phyloP scores from a whole-genome alignment of 169 alveolate species.

The Eimeria praecox region DNA sequence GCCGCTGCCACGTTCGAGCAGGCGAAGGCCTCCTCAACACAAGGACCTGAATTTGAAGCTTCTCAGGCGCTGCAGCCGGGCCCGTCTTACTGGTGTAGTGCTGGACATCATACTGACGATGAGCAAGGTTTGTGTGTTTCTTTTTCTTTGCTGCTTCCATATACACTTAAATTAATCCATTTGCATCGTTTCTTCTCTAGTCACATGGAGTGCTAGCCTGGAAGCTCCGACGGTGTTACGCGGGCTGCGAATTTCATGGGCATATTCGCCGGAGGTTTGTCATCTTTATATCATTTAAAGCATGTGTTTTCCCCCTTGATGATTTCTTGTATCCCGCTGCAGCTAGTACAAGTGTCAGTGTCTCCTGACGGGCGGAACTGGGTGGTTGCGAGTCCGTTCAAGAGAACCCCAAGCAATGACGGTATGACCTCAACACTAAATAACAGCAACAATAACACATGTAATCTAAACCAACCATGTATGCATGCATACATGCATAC shows the following conservation, averaged over 20 bases:
- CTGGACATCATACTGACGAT: conserved; percentile 81
- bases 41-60: conserved; percentile 82
- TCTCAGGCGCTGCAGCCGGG: conserved; percentile 81
- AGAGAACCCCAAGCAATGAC: conserved; percentile 85
- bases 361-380: conserved; percentile 86
- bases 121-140: conserved; percentile 71
- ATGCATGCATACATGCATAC: no score
- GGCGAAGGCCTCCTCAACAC: conserved; percentile 77
- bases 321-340: not conserved
- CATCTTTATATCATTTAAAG: not conserved
- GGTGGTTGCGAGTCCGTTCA: conserved; percentile 83
- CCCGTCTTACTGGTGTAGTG: conserved; percentile 81
- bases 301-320: not conserved
- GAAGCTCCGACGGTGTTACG: conserved; percentile 62
- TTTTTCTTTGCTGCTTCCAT: not conserved
- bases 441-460: not conserved
- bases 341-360: conserved; percentile 83
- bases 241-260: conserved; percentile 78
- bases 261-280: conserved; percentile 82
- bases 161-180: not conserved
- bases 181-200: not conserved
- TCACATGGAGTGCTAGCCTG: conserved; percentile 79
- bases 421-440: conserved; percentile 18
- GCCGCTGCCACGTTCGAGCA: conserved; percentile 24
- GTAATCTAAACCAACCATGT: not conserved